Evolutionary conservation across 768 basidiomycete species (phyloP), one percentile per base, ranked within the genome.

Genomic region (Leccinum subtestaceum): DNA sequence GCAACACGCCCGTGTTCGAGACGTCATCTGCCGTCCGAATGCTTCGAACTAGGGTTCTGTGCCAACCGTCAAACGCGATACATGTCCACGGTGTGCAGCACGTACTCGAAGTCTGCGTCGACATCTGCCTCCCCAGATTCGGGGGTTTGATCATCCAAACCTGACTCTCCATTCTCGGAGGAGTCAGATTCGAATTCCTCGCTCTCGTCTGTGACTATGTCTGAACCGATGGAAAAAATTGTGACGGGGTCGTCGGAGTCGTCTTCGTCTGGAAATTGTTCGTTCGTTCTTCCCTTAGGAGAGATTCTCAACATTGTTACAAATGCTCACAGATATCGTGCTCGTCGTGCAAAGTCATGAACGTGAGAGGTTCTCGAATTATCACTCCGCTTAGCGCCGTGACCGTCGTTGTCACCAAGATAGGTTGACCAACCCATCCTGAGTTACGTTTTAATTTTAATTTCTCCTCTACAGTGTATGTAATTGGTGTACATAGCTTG

Each of bases 21-120:
- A 66, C 25, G 32, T 66, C 60, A 11, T 85, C 80, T 32, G 79
- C 77, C 1, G 78, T 71, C 31, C 86, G 80, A 56, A 92, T 89
- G 49, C 81, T 82, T 60, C 83, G 78, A 4, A 91, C 83, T 25
- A 93, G 81, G 32, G 86, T 88, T 59, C 89, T 91, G 62, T 32
- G 49, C 32, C 23, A 52, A 40, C 3, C 2, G 27, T 55, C 45
- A 19, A 29, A 17, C 32, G 2, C 10, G 12, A 34, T 34, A 27
- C 34, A 13, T 4, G 4, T 21, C 23, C 2, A 36, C 5, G 15
- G 32, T 11, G 19, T 21, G 4, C 34, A 23, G 6, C n/a, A 53
- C 67, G 7, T 53, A 60, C 65, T 70, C 62, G 17, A 68, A 70
- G 23, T 68, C 67, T 9, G 58, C 67, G 34, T 67, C 67, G 3